phyloP scores from a whole-genome alignment of 192 early-diverging fungal species.

The Linnemannia schmuckeri region DNA sequence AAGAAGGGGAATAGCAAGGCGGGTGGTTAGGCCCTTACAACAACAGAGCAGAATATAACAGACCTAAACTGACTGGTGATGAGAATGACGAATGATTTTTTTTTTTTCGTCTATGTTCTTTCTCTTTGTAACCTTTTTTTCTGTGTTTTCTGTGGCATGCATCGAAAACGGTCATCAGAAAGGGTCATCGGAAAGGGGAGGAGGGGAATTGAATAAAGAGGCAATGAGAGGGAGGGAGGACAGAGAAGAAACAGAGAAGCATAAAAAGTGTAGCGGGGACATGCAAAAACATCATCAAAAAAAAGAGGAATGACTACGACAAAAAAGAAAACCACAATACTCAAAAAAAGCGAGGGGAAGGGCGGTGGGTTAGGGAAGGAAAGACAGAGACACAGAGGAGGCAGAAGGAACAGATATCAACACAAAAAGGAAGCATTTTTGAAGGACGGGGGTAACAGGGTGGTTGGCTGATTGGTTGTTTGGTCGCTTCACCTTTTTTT shows the following conservation, averaged over 20 bases:
- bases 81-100: too few species aligned
- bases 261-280: background rate
- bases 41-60: background rate
- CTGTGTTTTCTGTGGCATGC: slow-evolving; percentile 21
- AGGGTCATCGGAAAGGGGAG: background rate
- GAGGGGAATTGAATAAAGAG: background rate
- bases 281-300: background rate
- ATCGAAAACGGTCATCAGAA: slow-evolving; percentile 13
- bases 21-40: background rate
- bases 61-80: background rate
- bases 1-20: background rate
- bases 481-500: too few species aligned
- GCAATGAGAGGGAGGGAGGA: background rate
- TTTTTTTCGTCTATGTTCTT: background rate
- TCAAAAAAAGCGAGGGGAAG: slow-evolving; percentile 32
- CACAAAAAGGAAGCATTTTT: too few species aligned
- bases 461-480: too few species aligned
- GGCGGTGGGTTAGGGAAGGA: background rate
- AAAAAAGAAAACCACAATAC: background rate
- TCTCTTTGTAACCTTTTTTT: background rate
- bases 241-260: background rate
- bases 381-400: background rate
- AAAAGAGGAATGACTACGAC: background rate
- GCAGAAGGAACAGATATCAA: background rate
- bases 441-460: too few species aligned